Evolutionary conservation across 441 rosid genomes (phyloP).

Genomic region (Biscutella laevigata): DNA sequence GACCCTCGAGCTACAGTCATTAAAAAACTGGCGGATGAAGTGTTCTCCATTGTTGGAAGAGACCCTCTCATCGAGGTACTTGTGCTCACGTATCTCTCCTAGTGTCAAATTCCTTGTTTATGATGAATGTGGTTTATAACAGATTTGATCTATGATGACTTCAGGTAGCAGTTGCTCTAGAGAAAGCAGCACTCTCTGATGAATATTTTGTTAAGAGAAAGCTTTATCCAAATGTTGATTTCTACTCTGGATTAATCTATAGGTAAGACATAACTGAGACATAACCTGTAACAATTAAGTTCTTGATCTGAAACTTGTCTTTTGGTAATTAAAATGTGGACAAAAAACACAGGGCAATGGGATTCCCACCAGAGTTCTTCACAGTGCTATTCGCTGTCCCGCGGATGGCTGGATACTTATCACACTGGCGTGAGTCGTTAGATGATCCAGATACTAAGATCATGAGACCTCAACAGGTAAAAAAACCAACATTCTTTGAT

Average conservation of each 20-base stretch:
- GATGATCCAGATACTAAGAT: conserved; percentile 98
- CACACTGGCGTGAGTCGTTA: conserved; percentile 92
- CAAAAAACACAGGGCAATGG: conserved; percentile 67
- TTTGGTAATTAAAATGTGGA: background rate
- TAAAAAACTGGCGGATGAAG: conserved; percentile 85
- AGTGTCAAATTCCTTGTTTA: background rate
- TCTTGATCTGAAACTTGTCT: background rate
- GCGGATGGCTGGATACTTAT: conserved; percentile 94
- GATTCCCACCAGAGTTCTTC: conserved; percentile 96
- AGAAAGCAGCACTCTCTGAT: conserved; percentile 90
- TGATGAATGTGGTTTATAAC: background rate
- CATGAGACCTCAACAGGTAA: conserved; percentile 96
- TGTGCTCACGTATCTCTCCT: background rate
- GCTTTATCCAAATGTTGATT: conserved; percentile 95
- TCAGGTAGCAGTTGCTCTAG: conserved; percentile 93
- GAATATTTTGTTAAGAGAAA: conserved; percentile 85
- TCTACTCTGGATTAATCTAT: conserved; percentile 91
- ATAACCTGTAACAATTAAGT: background rate
- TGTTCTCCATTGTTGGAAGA: conserved; percentile 90
- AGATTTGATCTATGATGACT: conserved; percentile 9
- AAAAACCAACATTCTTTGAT: background rate
- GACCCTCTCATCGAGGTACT: conserved; percentile 97
- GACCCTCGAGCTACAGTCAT: conserved; percentile 97
- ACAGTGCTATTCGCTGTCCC: conserved; percentile 92
- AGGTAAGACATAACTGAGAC: conserved; percentile 33